phyloP scores from a whole-genome alignment of 441 rosid species.

The Viola pubescens region DNA sequence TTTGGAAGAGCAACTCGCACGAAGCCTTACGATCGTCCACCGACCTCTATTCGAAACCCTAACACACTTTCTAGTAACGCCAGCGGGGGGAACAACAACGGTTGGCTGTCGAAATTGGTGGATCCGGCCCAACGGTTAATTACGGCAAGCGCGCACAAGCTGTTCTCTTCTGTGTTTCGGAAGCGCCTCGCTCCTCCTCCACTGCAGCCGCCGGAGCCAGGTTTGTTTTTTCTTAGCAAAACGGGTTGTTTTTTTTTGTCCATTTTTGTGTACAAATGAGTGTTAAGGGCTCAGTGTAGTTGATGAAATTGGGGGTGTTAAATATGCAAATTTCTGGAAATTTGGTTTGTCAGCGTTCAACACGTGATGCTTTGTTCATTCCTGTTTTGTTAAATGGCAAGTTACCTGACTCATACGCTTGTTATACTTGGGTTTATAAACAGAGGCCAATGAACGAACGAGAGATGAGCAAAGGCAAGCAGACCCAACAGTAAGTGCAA shows the following conservation, averaged over 20 bases:
- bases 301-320: not conserved
- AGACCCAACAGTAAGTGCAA: too few relatives aligned
- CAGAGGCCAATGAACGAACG: too few relatives aligned
- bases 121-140: slow-evolving; percentile 88
- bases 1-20: slow-evolving; percentile 33
- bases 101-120: slow-evolving; percentile 82
- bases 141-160: slow-evolving; percentile 60
- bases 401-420: not conserved
- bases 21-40: slow-evolving; percentile 82
- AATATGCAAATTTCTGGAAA: not conserved
- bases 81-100: slow-evolving; percentile 21
- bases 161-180: slow-evolving; percentile 62
- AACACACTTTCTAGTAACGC: slow-evolving; percentile 1
- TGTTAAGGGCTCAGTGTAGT: not conserved
- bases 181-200: slow-evolving; percentile 59
- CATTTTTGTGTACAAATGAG: not conserved
- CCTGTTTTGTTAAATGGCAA: not conserved
- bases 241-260: not conserved
- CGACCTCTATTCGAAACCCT: slow-evolving; percentile 37
- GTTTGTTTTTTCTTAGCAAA: slow-evolving; percentile 19
- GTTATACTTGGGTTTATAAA: too few relatives aligned
- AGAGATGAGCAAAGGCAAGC: too few relatives aligned
- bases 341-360: not conserved
- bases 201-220: slow-evolving; percentile 40
- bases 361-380: too few relatives aligned